These are phyloP conservation scores for Carpinus viminea DNA, from an alignment of 306 rosid genomes.

Conservation along the genomic window DNA sequence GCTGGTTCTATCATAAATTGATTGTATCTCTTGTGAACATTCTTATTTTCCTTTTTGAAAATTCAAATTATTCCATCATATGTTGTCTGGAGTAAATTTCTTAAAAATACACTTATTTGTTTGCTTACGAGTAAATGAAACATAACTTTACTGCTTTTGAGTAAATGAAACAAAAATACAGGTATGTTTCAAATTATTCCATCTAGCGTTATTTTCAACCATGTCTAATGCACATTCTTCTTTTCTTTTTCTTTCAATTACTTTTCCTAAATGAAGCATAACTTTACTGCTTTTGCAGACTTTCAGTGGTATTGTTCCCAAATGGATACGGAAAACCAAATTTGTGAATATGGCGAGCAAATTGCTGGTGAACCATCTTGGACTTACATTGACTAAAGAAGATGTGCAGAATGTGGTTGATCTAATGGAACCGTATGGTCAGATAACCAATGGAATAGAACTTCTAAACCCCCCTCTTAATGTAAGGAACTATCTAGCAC, in stretches of 20 bases:
- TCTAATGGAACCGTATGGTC: slow-evolving; percentile 98
- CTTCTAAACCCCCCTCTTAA: slow-evolving; percentile 85
- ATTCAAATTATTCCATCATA: neutral
- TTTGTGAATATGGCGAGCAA: slow-evolving; percentile 48
- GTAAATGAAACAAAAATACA: too few species aligned
- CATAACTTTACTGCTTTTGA: too few species aligned
- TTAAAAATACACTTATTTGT: neutral
- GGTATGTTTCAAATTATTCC: too few species aligned
- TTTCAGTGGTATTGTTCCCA: slow-evolving; percentile 64
- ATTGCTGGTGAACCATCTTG: slow-evolving; percentile 82
- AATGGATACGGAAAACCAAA: slow-evolving; percentile 65
- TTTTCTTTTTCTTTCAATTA: slow-evolving; percentile 3
- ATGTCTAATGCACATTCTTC: slow-evolving; percentile 14
- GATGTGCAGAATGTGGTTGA: slow-evolving; percentile 87
- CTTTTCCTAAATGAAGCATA: slow-evolving; percentile 23
- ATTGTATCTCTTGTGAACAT: neutral
- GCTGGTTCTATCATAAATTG: neutral
- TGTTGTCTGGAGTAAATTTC: neutral
- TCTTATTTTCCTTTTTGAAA: neutral
- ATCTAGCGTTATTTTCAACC: neutral
- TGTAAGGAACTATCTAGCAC: slow-evolving; percentile 54
- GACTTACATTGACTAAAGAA: slow-evolving; percentile 70
- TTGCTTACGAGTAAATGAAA: neutral
- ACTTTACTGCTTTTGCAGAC: slow-evolving; percentile 59
- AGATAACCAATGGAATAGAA: slow-evolving; percentile 94